Evolutionary conservation across 2,329 filamentous ascomycete genomes (phyloP).

Genomic region (Gaeumannomyces sp.): DNA sequence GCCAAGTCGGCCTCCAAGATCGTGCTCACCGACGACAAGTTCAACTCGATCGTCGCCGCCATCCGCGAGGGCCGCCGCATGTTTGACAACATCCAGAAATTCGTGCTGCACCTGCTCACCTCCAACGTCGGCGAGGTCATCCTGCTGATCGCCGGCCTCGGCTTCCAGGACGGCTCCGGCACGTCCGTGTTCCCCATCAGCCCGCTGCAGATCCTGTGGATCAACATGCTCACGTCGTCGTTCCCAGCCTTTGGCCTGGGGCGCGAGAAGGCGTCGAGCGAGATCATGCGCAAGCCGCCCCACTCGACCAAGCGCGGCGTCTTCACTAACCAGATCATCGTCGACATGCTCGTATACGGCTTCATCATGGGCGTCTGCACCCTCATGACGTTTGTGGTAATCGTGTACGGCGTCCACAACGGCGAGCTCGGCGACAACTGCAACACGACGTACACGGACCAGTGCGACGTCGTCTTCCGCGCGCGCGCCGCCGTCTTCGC

Average conservation of each 20-base stretch:
- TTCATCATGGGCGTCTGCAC: conserved; percentile 68
- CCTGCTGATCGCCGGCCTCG: conserved; percentile 73
- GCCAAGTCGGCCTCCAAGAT: conserved; percentile 78
- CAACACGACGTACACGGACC: conserved; percentile 51
- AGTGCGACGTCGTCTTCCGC: conserved; percentile 57
- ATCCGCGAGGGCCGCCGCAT: conserved; percentile 79
- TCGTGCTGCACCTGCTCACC: conserved; percentile 71
- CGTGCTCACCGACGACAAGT: conserved; percentile 82
- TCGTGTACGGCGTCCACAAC: conserved; percentile 50
- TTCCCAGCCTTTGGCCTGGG: conserved; percentile 85
- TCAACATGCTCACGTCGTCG: conserved; percentile 87
- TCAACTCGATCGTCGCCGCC: conserved; percentile 76
- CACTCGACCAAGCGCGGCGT: conserved; percentile 62
- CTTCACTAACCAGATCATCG: conserved; percentile 70
- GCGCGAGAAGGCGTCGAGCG: conserved; percentile 66
- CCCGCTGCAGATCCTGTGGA: conserved; percentile 84
- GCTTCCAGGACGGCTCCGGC: conserved; percentile 64
- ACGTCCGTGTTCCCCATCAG: conserved; percentile 81
- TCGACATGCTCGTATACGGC: conserved; percentile 77
- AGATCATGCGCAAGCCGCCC: conserved; percentile 76
- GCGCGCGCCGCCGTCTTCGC: conserved; percentile 69
- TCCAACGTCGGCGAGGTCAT: conserved; percentile 82
- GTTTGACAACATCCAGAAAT: conserved; percentile 87
- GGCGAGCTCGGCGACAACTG: conserved; percentile 54
- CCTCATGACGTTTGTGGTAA: conserved; percentile 59